Conservation (phyloP, 345 rosid genomes). For the Corchorus olitorius region DNA sequence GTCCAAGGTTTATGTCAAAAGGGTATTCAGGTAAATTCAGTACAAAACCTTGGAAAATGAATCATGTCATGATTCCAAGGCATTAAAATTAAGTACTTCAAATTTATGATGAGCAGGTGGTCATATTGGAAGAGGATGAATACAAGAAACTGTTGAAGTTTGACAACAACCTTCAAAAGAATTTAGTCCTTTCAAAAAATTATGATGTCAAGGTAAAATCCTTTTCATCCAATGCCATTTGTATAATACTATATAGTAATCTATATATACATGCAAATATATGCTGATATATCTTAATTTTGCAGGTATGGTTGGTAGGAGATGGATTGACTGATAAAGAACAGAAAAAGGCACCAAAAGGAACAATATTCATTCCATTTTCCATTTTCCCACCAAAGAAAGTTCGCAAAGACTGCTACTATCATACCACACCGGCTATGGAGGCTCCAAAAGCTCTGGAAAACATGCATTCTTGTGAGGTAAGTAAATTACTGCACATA, state of each 20-base stretch:
- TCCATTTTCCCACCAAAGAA: conserved; percentile 53
- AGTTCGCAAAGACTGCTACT: conserved; percentile 55
- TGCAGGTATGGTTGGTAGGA: conserved; percentile 68
- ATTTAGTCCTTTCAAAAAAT: conserved; percentile 30
- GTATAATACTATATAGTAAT: neutral
- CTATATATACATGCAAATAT: neutral
- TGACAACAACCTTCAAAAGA: conserved; percentile 23
- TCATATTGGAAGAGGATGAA: conserved; percentile 26
- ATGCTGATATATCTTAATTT: neutral
- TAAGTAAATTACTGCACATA: conserved; percentile 21
- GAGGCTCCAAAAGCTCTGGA: conserved; percentile 45
- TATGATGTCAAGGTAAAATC: conserved; percentile 6
- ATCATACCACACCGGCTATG: conserved; percentile 61
- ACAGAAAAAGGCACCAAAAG: conserved; percentile 47
- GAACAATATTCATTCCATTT: conserved; percentile 45
- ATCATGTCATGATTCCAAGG: neutral
- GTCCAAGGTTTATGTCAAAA: conserved; percentile 38
- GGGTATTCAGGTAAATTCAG: conserved; percentile 44
- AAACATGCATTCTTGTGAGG: conserved; percentile 71
- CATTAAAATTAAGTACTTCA: neutral
- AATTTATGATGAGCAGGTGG: conserved; percentile 31
- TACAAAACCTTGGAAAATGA: neutral
- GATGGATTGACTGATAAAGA: conserved; percentile 51
- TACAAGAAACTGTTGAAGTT: conserved; percentile 36
- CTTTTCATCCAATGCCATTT: neutral